Evolutionary conservation across 106 monocot genomes (phyloP).

Genomic region (Acorus calamus): DNA sequence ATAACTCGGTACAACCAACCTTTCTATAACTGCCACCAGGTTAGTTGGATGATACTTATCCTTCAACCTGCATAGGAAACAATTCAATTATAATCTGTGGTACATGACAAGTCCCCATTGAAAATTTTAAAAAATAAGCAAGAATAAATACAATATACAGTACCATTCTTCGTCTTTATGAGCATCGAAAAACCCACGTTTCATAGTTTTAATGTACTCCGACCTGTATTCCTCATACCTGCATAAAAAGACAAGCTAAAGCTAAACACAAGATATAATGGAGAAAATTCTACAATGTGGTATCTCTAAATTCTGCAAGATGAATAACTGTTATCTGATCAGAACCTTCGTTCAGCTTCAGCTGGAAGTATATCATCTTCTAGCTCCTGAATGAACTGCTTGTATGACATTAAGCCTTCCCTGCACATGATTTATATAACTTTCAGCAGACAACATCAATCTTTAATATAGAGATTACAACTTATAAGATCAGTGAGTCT

Average conservation of each 20-base stretch:
- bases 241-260: background rate
- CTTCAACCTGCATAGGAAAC: constrained; percentile 62
- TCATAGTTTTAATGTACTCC: constrained; percentile 96
- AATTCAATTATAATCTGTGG: background rate
- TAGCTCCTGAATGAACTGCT: constrained; percentile 99
- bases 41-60: constrained; percentile 99
- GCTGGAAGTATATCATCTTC: constrained; percentile 95
- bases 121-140: background rate
- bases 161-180: constrained; percentile 99
- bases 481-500: too few species aligned
- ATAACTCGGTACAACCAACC: constrained; percentile 29
- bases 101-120: background rate
- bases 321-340: too few species aligned
- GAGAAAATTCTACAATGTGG: too few species aligned
- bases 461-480: too few species aligned
- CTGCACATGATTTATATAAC: constrained; percentile 28
- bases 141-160: constrained; percentile 1
- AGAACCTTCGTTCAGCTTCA: constrained; percentile 91
- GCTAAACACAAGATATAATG: too few species aligned
- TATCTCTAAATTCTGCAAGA: too few species aligned
- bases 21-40: constrained; percentile 84
- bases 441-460: background rate
- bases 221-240: constrained; percentile 93
- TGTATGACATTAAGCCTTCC: constrained; percentile 99
- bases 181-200: constrained; percentile 84